Evolutionary conservation across 495 filamentous ascomycete genomes (phyloP).

Genomic region (Xylaria cubensis): DNA sequence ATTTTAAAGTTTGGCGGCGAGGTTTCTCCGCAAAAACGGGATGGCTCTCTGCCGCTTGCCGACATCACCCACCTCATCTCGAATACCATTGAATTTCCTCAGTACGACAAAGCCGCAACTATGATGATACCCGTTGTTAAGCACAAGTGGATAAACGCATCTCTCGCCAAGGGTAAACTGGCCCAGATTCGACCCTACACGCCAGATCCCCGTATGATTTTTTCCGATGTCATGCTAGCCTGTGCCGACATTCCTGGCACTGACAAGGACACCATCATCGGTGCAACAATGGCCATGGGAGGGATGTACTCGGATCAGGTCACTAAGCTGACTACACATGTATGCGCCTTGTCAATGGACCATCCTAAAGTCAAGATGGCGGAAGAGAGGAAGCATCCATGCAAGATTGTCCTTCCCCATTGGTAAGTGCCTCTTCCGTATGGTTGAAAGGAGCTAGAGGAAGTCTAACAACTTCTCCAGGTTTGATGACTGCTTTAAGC

Average conservation of each 20-base stretch:
- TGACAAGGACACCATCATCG: slow-evolving; percentile 91
- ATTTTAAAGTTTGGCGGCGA: slow-evolving; percentile 65
- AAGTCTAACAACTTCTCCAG: slow-evolving; percentile 51
- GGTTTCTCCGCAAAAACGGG: slow-evolving; percentile 51
- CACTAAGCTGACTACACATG: slow-evolving; percentile 79
- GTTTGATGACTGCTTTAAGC: slow-evolving; percentile 96
- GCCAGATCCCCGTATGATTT: slow-evolving; percentile 88
- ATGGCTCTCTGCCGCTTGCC: slow-evolving; percentile 57
- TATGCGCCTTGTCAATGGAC: slow-evolving; percentile 82
- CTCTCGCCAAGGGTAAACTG: slow-evolving; percentile 69
- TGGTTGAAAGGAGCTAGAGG: background rate
- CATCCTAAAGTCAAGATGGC: slow-evolving; percentile 72
- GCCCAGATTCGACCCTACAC: slow-evolving; percentile 82
- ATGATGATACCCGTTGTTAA: slow-evolving; percentile 84
- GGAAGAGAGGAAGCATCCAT: slow-evolving; percentile 65
- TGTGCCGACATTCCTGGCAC: slow-evolving; percentile 82
- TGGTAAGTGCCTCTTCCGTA: slow-evolving; percentile 63
- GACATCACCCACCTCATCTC: slow-evolving; percentile 84
- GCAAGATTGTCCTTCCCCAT: slow-evolving; percentile 91
- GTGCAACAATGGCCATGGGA: slow-evolving; percentile 87
- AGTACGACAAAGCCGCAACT: slow-evolving; percentile 73
- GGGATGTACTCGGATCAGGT: slow-evolving; percentile 76
- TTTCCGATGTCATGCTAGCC: slow-evolving; percentile 79
- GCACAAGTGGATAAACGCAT: slow-evolving; percentile 77
- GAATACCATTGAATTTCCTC: slow-evolving; percentile 83